Conservation (phyloP, 345 rosid species). For the Noccaea bulbosa region DNA sequence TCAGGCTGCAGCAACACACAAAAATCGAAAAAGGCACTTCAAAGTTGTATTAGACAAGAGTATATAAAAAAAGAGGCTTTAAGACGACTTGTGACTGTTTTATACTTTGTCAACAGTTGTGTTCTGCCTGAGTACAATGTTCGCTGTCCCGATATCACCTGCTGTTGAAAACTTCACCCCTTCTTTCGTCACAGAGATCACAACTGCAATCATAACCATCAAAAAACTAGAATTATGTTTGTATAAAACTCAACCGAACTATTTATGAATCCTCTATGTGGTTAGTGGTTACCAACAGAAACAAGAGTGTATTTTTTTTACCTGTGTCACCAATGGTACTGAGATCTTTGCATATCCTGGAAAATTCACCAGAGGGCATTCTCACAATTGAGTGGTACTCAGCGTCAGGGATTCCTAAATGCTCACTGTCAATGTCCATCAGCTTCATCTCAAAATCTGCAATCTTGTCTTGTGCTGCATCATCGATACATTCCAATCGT, state of each 20-base stretch:
- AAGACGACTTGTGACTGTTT: not conserved
- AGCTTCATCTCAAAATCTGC: slow-evolving; percentile 98
- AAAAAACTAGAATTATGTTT: slow-evolving; percentile 6
- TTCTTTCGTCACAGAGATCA: slow-evolving; percentile 95
- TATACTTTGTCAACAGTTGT: slow-evolving; percentile 88
- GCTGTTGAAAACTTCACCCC: slow-evolving; percentile 96
- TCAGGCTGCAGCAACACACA: slow-evolving; percentile 70
- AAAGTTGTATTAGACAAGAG: not conserved
- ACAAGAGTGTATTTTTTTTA: not conserved
- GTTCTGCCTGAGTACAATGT: slow-evolving; percentile 92
- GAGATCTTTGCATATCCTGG: slow-evolving; percentile 89
- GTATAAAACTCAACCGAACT: not conserved
- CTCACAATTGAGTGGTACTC: slow-evolving; percentile 93
- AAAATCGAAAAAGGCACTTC: not conserved
- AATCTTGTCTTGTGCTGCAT: slow-evolving; percentile 89
- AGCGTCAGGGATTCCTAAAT: slow-evolving; percentile 97
- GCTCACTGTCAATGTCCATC: slow-evolving; percentile 99
- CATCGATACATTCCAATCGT: slow-evolving; percentile 8
- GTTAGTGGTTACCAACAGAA: not conserved
- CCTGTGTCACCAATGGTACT: slow-evolving; percentile 97
- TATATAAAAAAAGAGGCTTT: not conserved
- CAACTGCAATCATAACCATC: slow-evolving; percentile 52
- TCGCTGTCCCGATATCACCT: slow-evolving; percentile 96
- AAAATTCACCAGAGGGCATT: slow-evolving; percentile 95
- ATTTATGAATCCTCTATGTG: not conserved